Base-by-base conservation (phyloP, 2,329 filamentous ascomycete genomes). In the Pestalotiopsis sp. region DNA sequence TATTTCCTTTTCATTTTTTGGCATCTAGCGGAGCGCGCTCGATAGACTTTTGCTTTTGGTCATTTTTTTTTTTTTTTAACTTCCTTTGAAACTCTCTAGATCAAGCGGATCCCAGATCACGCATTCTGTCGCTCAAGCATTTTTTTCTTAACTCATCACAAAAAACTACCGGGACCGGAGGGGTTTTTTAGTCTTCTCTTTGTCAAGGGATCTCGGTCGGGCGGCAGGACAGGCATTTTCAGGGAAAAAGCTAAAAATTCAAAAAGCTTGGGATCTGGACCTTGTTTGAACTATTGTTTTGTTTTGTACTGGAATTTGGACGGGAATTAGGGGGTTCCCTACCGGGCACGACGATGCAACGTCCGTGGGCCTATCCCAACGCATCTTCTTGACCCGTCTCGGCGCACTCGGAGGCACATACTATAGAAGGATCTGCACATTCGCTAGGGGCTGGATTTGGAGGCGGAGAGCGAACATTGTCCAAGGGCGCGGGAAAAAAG, bases 261-360 rank as follows among this genome's bases (percentile, higher is more conserved):
- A 52, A 62, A 62, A 62, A 38, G 59, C 59, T 62, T 62, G 59
- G 57, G 27, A 59, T 59, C 57, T 59, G 27, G 25, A 59, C 25
- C 6, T 52, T 52, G 17, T 52, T 52, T n/a, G 31, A 36, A 36
- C 4, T n/a, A n/a, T n/a, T 52, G 3, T 52, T 52, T 52, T 52
- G 9, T 52, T 23, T 17, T n/a, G 45, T n/a, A 52, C 20, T 52
- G 45, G 45, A n/a, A 36, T 52, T 52, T 17, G 45, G 45, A 9
- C 14, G 45, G 45, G 45, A 9, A 52, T 12, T n/a, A 31, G 31
- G 31, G 31, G 31, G 7, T 2, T 9, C 31, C 9, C 31, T 36
- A 36, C 9, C 31, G 7, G 31, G 31, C 31, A 36, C 31, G 31
- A 36, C 31, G 31, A 36, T 9, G 31, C 31, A 36, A 36, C 31